A percentile compares a stretch with the other conserved stretches of the same genome.
Evolutionary conservation across 345 rosid species (phyloP).

Genomic region (Hirschfeldia incana): DNA sequence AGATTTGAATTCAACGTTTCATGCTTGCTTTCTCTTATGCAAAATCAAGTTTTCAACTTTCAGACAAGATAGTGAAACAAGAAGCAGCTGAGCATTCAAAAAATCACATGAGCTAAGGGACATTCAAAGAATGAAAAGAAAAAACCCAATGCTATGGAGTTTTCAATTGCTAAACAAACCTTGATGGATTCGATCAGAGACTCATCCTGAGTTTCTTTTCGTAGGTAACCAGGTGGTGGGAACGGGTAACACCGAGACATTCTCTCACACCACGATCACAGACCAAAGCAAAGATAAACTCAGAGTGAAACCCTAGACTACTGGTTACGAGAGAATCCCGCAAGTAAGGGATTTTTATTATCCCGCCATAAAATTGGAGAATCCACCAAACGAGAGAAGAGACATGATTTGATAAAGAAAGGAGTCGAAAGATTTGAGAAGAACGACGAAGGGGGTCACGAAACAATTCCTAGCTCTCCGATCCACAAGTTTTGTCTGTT

Average conservation of each 20-base stretch:
- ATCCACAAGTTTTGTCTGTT: background rate
- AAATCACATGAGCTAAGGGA: slow-evolving; percentile 35
- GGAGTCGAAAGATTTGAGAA: slow-evolving; percentile 5
- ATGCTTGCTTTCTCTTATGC: background rate
- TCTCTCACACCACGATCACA: slow-evolving; percentile 19
- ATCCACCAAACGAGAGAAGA: background rate
- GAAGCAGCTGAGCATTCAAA: slow-evolving; percentile 46
- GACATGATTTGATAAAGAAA: background rate
- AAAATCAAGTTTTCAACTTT: background rate
- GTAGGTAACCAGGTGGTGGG: slow-evolving; percentile 50
- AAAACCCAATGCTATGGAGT: slow-evolving; percentile 19
- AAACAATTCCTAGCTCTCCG: slow-evolving; percentile 24
- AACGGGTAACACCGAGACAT: slow-evolving; percentile 74
- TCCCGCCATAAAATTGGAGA: background rate
- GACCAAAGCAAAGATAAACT: background rate
- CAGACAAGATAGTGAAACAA: background rate
- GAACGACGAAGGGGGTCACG: slow-evolving; percentile 1
- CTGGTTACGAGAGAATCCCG: slow-evolving; percentile 4
- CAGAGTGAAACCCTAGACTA: slow-evolving; percentile 34
- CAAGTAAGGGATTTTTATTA: background rate
- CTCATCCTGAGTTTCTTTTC: slow-evolving; percentile 39
- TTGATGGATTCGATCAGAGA: slow-evolving; percentile 52
- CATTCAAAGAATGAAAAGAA: background rate
- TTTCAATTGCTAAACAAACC: slow-evolving; percentile 60
- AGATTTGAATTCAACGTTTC: background rate